Evolutionary conservation across 257 asterid genomes (phyloP), one percentile per base, ranked within the genome.

Genomic region (Solanum medicagineum): DNA sequence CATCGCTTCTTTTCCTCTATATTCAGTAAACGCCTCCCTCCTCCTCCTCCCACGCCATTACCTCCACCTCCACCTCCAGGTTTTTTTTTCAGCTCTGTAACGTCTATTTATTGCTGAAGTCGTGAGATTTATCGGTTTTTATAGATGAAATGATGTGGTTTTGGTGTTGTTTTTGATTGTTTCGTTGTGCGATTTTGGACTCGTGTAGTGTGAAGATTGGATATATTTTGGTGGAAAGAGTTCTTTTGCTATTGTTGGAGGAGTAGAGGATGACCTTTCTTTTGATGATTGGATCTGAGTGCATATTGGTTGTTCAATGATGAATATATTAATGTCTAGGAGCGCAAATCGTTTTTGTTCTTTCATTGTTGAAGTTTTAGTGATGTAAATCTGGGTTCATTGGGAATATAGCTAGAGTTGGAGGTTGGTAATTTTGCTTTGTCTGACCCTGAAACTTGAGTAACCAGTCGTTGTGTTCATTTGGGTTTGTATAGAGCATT

Each of bases 1-100:
- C 92, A 87, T 71, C 92, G 94, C 56, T 92, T 97, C 56, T 90
- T 94, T 77, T 88, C 91, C 68, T 89, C 98, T 22, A 85, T 92
- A 75, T 87, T 91, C 69, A 92, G 92, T 86, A 93, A 90, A 81
- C 89, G 95, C 57, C 94, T 94, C 32, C 90, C 93, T 2, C 88
- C 89, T 83, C 89, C 92, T 36, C 85, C 89, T 29, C 82, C 90
- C 29, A 80, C 88, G 7, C 85, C 86, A 77, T 84, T 81, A 32
- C 90, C 90, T 73, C 90, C 88, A 12, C 91, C 87, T 86, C 44
- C 73, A 17, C 77, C 51, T 22, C 91, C 91, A 90, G 97, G 97
- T 91, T 22, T 11, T 54, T 22, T 12, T 40, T 29, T 29, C n/a
- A 22, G 10, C 15, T 65, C 32, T 8, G 70, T 47, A 13, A 1